Conservation (phyloP, 2,329 filamentous ascomycete species). For the Ophiobolus disseminans region DNA sequence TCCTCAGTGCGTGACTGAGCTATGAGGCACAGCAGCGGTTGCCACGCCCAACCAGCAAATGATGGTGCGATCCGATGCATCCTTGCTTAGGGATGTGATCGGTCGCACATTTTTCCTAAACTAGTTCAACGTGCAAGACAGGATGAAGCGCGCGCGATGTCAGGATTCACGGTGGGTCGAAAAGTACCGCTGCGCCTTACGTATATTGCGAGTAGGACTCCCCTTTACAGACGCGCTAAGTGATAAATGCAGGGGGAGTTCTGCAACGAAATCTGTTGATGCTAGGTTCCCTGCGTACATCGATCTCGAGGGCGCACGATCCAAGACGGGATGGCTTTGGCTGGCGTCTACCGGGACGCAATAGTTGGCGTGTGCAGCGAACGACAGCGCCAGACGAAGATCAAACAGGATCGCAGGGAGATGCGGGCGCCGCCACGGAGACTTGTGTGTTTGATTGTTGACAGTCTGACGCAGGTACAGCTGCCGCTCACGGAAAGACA, state of each 20-base stretch:
- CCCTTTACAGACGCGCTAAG: background rate
- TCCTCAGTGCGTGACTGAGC: too few species aligned
- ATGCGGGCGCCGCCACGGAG: constrained; percentile 40
- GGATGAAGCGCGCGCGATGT: constrained; percentile 27
- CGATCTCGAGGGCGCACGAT: constrained; percentile 38
- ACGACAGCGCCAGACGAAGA: constrained; percentile 30
- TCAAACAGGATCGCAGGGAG: constrained; percentile 35
- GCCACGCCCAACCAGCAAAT: constrained; percentile 9
- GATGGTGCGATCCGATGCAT: constrained; percentile 6
- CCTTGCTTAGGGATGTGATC: constrained; percentile 14
- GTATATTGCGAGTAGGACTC: too few species aligned
- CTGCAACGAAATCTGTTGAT: constrained; percentile 14
- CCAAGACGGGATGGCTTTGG: constrained; percentile 43
- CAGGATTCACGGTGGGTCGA: constrained; percentile 3
- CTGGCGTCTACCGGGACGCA: constrained; percentile 40
- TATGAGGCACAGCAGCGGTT: constrained; percentile 17
- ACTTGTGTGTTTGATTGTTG: constrained; percentile 27
- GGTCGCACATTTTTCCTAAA: constrained; percentile 2
- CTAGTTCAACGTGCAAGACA: constrained; percentile 7
- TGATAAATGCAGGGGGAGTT: constrained; percentile 6
- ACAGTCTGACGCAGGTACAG: constrained; percentile 42
- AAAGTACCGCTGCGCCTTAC: background rate
- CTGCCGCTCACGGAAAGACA: constrained; percentile 12
- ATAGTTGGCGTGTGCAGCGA: constrained; percentile 38
- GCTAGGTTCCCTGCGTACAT: constrained; percentile 37